These are phyloP conservation scores for Dichomitus squalens DNA, from an alignment of 1,284 basidiomycete species.

Conservation along the genomic window DNA sequence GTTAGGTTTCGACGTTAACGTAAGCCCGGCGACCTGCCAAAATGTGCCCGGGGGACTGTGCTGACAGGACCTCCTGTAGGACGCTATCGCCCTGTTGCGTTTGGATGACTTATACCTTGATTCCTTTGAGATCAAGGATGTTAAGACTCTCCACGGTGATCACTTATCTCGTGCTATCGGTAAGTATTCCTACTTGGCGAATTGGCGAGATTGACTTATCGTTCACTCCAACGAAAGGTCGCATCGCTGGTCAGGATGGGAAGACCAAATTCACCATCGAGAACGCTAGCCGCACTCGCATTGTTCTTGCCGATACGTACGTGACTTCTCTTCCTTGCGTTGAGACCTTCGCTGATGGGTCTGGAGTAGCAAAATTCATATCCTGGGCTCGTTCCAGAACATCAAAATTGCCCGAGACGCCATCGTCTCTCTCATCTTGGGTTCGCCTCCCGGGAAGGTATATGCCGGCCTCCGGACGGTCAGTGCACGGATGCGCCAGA, in stretches of 20 bases:
- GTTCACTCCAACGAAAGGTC: slow-evolving; percentile 50
- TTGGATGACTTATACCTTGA: slow-evolving; percentile 98
- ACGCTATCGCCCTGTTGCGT: slow-evolving; percentile 92
- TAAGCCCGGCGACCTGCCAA: slow-evolving; percentile 39
- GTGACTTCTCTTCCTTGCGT: slow-evolving; percentile 34
- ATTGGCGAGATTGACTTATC: not conserved
- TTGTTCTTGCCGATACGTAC: slow-evolving; percentile 95
- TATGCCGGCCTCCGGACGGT: slow-evolving; percentile 91
- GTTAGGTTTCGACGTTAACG: slow-evolving; percentile 92
- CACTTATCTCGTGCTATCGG: slow-evolving; percentile 96
- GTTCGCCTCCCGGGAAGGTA: slow-evolving; percentile 96
- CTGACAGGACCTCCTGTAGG: slow-evolving; percentile 49
- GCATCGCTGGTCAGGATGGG: slow-evolving; percentile 97
- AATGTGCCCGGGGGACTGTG: slow-evolving; percentile 1
- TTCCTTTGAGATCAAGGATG: slow-evolving; percentile 98
- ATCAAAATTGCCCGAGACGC: slow-evolving; percentile 98
- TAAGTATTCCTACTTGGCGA: slow-evolving; percentile 32
- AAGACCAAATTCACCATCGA: slow-evolving; percentile 99
- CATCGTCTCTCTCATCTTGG: slow-evolving; percentile 92
- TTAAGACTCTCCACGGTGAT: slow-evolving; percentile 97
- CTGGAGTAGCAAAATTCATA: slow-evolving; percentile 81
- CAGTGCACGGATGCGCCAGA: slow-evolving; percentile 91
- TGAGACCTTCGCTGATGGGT: not conserved
- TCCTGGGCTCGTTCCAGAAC: slow-evolving; percentile 93
- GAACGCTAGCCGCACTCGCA: slow-evolving; percentile 93